A percentile compares a stretch with the other conserved stretches of the same genome.
Conservation (phyloP, 1,284 basidiomycete species). For the Cerioporus squamosus region DNA sequence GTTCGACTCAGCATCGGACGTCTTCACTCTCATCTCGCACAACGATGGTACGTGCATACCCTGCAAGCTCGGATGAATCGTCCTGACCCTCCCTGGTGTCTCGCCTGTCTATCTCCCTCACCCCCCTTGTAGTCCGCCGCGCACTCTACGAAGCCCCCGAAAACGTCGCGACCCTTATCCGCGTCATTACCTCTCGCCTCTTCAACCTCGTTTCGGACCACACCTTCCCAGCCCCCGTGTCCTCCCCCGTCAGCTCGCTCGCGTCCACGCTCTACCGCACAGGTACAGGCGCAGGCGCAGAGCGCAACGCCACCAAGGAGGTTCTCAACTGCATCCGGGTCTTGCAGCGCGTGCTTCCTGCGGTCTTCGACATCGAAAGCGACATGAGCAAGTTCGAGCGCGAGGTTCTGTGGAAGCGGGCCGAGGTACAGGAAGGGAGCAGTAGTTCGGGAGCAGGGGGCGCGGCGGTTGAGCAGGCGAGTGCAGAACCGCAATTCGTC, state of each 20-base stretch:
- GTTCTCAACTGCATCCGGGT: conserved; percentile 88
- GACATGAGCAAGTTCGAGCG: conserved; percentile 72
- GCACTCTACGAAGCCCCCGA: conserved; percentile 82
- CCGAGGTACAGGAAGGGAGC: conserved; percentile 39
- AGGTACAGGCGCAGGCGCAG: conserved; percentile 44
- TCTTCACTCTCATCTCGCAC: conserved; percentile 84
- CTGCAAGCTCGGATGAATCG: too few relatives aligned
- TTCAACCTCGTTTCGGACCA: conserved; percentile 84
- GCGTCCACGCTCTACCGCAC: conserved; percentile 71
- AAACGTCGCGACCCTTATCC: conserved; percentile 84
- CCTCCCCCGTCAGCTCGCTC: conserved; percentile 63
- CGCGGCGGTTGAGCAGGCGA: conserved; percentile 36
- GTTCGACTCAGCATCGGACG: conserved; percentile 88
- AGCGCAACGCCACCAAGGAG: conserved; percentile 78
- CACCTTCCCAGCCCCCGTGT: conserved; percentile 72
- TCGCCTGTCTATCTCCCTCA: background rate
- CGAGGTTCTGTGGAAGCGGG: conserved; percentile 75
- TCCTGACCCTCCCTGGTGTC: background rate
- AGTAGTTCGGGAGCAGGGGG: conserved; percentile 30
- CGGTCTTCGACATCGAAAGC: conserved; percentile 83
- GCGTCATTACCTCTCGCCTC: conserved; percentile 73
- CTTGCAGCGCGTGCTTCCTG: conserved; percentile 84
- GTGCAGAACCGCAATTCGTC: conserved; percentile 66
- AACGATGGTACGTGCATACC: conserved; percentile 70
- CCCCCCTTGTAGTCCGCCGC: conserved; percentile 64